phyloP scores from a whole-genome alignment of 2,329 filamentous ascomycete genomes.

The Epichloe gansuensis region DNA sequence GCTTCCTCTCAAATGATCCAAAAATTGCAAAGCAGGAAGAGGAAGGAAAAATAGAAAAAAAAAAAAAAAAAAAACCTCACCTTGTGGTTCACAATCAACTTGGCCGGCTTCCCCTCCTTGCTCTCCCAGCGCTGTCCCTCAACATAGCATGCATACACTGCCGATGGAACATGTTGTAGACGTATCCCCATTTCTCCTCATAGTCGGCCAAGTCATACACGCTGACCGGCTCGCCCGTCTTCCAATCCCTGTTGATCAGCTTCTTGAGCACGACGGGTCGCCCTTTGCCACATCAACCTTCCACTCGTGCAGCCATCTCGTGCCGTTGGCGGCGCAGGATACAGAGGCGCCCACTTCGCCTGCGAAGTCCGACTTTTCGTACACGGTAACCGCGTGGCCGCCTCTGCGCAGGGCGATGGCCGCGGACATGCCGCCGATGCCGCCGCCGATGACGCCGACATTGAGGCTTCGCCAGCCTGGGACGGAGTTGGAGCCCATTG shows the following conservation, averaged over 20 bases:
- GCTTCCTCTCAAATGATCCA: no score
- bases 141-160: constrained; percentile 59
- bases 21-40: neutral
- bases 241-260: constrained; percentile 59
- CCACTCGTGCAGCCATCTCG: constrained; percentile 59
- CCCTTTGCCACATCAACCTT: constrained; percentile 50
- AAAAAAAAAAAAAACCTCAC: constrained; percentile 14
- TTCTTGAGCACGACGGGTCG: constrained; percentile 53
- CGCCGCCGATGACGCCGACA: constrained; percentile 33
- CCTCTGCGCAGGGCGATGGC: constrained; percentile 34
- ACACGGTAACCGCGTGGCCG: constrained; percentile 44
- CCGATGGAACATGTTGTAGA: constrained; percentile 59
- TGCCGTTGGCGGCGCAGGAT: constrained; percentile 58
- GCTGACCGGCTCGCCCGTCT: constrained; percentile 52
- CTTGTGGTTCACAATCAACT: constrained; percentile 43
- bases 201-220: constrained; percentile 55
- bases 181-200: constrained; percentile 50
- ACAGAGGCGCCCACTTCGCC: constrained; percentile 58
- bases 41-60: no score
- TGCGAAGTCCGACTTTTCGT: constrained; percentile 53
- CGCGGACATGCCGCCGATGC: constrained; percentile 35
- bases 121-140: constrained; percentile 45
- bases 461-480: constrained; percentile 32
- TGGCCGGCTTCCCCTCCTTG: constrained; percentile 42
- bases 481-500: constrained; percentile 15